phyloP scores from a whole-genome alignment of 495 filamentous ascomycete species.

The Neurospora sp. region DNA sequence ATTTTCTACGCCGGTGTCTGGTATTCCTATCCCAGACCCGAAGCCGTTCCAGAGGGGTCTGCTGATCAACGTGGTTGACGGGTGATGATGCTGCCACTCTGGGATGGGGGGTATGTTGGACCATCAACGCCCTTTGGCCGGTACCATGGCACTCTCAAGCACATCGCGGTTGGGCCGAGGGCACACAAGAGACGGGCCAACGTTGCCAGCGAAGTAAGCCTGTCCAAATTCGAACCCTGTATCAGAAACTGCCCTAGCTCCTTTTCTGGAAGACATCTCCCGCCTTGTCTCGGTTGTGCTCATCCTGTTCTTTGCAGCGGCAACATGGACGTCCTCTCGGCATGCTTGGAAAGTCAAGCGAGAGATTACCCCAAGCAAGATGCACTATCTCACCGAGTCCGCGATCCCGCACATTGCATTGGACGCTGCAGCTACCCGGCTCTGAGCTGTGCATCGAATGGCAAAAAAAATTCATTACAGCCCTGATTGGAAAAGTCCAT shows the following conservation, averaged over 20 bases:
- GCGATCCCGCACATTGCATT: conserved; percentile 5
- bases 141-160: background rate
- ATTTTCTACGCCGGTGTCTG: conserved; percentile 5
- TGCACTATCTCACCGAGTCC: conserved; percentile 3
- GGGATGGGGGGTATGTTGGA: background rate
- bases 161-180: background rate
- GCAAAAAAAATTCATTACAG: background rate
- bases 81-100: conserved; percentile 8
- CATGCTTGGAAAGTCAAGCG: background rate
- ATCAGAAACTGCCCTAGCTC: background rate
- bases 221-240: conserved; percentile 9
- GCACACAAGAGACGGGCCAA: background rate
- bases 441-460: conserved; percentile 1
- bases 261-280: conserved; percentile 2
- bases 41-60: conserved; percentile 11
- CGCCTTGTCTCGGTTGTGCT: conserved; percentile 10
- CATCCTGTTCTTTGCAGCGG: background rate
- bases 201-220: conserved; percentile 1
- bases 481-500: conserved; percentile 8
- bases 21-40: conserved; percentile 5
- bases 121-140: conserved; percentile 7
- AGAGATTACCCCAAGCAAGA: background rate
- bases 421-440: conserved; percentile 9
- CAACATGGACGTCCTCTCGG: background rate
- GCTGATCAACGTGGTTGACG: conserved; percentile 17